These are phyloP conservation scores for Cronartium quercuum DNA, from an alignment of 1,284 basidiomycete genomes.

Conservation along the genomic window DNA sequence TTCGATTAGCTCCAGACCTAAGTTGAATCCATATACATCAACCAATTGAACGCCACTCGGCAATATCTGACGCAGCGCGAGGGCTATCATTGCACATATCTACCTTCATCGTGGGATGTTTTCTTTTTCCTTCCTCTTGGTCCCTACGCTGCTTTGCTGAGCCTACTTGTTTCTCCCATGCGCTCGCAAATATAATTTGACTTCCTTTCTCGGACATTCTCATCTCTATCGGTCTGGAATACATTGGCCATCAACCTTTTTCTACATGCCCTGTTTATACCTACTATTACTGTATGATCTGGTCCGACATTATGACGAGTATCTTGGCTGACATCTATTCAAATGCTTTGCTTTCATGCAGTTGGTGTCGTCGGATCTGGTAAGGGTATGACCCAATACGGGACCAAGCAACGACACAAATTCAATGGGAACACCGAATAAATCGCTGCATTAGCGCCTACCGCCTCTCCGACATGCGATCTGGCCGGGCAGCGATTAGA, in stretches of 20 bases:
- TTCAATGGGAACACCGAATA: constrained; percentile 52
- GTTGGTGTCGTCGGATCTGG: constrained; percentile 93
- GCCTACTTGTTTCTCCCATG: not conserved
- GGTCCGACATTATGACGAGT: not conserved
- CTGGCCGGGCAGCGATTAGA: not conserved
- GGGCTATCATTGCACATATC: not conserved
- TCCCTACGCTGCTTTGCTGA: constrained; percentile 3
- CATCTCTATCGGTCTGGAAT: not conserved
- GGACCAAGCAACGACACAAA: constrained; percentile 69
- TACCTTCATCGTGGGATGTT: constrained; percentile 7
- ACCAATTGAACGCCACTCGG: not conserved
- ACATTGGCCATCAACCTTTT: no score
- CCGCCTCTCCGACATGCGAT: no score
- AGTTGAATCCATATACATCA: not conserved
- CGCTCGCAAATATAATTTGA: constrained; percentile 41
- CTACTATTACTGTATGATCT: not conserved
- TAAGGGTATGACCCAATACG: constrained; percentile 80
- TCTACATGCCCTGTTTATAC: not conserved
- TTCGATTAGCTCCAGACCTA: not conserved
- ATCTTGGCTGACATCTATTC: not conserved
- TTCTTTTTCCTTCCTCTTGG: constrained; percentile 10
- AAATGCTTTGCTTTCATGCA: constrained; percentile 47
- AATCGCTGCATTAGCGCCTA: not conserved
- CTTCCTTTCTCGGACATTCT: not conserved
- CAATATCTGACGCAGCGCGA: not conserved